Base-by-base conservation (phyloP, 2,329 filamentous ascomycete species). In the Paraphaeosphaeria sporulosa region DNA sequence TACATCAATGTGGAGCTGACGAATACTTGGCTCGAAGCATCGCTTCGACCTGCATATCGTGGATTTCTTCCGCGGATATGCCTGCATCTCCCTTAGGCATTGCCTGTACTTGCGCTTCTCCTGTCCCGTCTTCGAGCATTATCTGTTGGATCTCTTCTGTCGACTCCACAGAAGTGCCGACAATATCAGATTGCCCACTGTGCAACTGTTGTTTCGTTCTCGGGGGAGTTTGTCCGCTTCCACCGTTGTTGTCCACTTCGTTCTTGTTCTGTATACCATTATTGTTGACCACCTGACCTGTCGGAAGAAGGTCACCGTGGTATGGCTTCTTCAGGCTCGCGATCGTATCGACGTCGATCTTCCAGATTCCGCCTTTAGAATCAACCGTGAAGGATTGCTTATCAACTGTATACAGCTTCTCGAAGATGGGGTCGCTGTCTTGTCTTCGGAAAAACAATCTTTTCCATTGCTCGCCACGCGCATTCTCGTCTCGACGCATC, bases 381-480 rank as follows among this genome's bases (percentile, higher is more conserved):
- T 74, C 70, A 8, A 75, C 58, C 7, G 64, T 67, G 47, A 69
- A 76, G 0, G 60, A 65, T 2, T 60, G 60, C n/a, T 60, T 62
- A 40, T 71, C 65, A 7, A 64, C 57, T 3, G 58, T 53, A 1
- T 65, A 69, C 6, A 76, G 48, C 34, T 57, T 65, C 9, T 74
- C 66, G 43, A 76, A 76, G 2, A 72, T 21, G 1, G 64, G 56
- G 50, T 77, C 75, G 3, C 62, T 57, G 0, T 67, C 58, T 12
- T 75, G 72, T 52, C 68, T 70, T 17, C 67, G 68, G 64, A 82
- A 83, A 64, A 82, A 83, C 15, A 81, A 52, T 15, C 68, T 64
- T 54, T 75, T 57, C 78, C 80, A 83, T 4, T 66, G 62, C 50
- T 73, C 69, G 25, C 79, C 78, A 32, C 66, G 65, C 2, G 68